phyloP scores from a whole-genome alignment of 345 rosid genomes.

The Cochlearia excelsa region DNA sequence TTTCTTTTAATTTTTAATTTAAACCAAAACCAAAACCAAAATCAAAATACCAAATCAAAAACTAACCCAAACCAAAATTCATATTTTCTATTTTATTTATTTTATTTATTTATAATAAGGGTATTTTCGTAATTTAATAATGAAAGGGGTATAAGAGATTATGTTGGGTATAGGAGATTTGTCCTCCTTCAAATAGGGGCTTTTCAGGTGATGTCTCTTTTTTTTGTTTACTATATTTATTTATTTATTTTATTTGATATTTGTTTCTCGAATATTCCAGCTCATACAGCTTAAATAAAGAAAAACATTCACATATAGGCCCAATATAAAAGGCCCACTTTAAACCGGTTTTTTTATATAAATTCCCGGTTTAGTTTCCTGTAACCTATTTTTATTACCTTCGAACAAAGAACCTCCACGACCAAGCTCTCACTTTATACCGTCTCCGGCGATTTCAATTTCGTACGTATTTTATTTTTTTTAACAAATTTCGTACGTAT shows the following conservation, averaged over 20 bases:
- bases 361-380: conserved; percentile 8
- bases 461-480: conserved; percentile 2
- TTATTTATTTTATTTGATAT: too few relatives aligned
- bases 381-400: background rate
- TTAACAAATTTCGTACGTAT: conserved; percentile 8
- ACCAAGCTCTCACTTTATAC: background rate
- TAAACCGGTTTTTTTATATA: conserved; percentile 1
- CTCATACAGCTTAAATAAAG: conserved; percentile 12
- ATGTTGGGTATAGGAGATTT: too few relatives aligned
- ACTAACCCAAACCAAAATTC: too few relatives aligned
- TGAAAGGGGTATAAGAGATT: too few relatives aligned
- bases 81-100: too few relatives aligned
- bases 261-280: conserved; percentile 12
- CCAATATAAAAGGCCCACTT: conserved; percentile 6
- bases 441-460: conserved; percentile 2
- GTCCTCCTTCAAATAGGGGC: too few relatives aligned
- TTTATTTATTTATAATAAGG: too few relatives aligned
- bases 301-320: conserved; percentile 2
- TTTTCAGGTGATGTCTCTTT: too few relatives aligned
- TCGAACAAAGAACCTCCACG: background rate
- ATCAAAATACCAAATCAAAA: too few relatives aligned
- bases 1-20: too few relatives aligned
- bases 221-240: conserved; percentile 21
- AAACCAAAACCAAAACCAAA: too few relatives aligned
- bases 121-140: too few relatives aligned